These are phyloP conservation scores for Triticum monococcum DNA, from an alignment of 176 grass and related monocot species.

Conservation along the genomic window DNA sequence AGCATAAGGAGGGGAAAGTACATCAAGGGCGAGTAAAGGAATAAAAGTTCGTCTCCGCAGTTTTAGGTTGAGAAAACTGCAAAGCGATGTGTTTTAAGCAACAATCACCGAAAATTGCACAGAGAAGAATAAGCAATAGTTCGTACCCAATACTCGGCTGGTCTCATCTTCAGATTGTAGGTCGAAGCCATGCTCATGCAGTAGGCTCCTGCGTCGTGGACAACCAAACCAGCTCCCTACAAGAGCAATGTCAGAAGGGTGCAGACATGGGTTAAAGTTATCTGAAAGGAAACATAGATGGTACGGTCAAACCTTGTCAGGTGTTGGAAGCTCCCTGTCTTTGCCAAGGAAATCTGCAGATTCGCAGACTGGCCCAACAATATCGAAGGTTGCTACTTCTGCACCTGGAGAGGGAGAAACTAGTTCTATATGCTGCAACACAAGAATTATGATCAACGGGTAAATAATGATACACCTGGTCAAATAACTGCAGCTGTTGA, in stretches of 20 bases:
- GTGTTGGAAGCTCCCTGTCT: conserved; percentile 78
- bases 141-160: conserved; percentile 90
- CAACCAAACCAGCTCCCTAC: conserved; percentile 90
- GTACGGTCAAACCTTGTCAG: conserved; percentile 55
- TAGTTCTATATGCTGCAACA: conserved; percentile 76
- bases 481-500: neutral
- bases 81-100: too few relatives aligned
- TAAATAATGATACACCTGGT: neutral
- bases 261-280: neutral
- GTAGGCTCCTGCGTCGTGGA: conserved; percentile 95
- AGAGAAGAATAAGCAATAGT: neutral
- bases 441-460: conserved; percentile 2
- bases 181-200: conserved; percentile 99
- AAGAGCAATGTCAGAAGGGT: conserved; percentile 3
- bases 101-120: neutral
- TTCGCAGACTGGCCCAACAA: conserved; percentile 98
- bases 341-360: conserved; percentile 97
- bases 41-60: too few relatives aligned
- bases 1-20: neutral
- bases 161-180: conserved; percentile 92
- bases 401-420: conserved; percentile 60
- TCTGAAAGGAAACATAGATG: neutral
- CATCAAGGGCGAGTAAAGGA: neutral
- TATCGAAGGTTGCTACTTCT: conserved; percentile 67
- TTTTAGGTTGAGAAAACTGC: neutral